Conservation (phyloP, 371 early-diverging fungal species). For the Lichtheimia hyalospora region DNA sequence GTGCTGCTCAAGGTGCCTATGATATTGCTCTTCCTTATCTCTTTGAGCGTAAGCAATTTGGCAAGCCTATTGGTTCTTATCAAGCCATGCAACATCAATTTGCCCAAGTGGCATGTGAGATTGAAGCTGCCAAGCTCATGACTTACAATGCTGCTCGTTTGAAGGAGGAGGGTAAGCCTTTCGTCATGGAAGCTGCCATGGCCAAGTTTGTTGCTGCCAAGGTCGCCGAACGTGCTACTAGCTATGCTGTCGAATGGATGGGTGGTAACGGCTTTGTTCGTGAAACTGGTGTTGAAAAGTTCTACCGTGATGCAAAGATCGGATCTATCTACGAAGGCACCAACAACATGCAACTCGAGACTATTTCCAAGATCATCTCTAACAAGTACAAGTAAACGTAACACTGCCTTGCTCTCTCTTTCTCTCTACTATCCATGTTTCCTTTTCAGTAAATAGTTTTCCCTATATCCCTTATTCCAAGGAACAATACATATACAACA, state of each 20-base stretch:
- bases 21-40: conserved; percentile 91
- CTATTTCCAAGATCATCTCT: conserved; percentile 89
- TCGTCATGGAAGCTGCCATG: conserved; percentile 97
- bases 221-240: conserved; percentile 90
- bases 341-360: conserved; percentile 95
- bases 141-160: conserved; percentile 97
- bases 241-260: conserved; percentile 95
- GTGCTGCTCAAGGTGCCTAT: conserved; percentile 94
- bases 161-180: conserved; percentile 89
- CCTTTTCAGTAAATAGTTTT: neutral
- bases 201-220: conserved; percentile 94
- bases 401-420: no score
- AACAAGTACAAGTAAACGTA: conserved; percentile 67
- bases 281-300: conserved; percentile 83
- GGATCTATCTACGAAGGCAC: conserved; percentile 87
- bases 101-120: conserved; percentile 93
- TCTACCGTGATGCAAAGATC: conserved; percentile 96
- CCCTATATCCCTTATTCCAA: no score
- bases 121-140: conserved; percentile 94
- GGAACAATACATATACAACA: no score
- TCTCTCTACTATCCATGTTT: no score
- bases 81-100: conserved; percentile 98
- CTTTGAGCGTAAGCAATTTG: conserved; percentile 97
- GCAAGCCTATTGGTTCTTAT: conserved; percentile 83
- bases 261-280: conserved; percentile 98